Evolutionary conservation across 345 rosid genomes (phyloP).

Genomic region (Brassica nigra): DNA sequence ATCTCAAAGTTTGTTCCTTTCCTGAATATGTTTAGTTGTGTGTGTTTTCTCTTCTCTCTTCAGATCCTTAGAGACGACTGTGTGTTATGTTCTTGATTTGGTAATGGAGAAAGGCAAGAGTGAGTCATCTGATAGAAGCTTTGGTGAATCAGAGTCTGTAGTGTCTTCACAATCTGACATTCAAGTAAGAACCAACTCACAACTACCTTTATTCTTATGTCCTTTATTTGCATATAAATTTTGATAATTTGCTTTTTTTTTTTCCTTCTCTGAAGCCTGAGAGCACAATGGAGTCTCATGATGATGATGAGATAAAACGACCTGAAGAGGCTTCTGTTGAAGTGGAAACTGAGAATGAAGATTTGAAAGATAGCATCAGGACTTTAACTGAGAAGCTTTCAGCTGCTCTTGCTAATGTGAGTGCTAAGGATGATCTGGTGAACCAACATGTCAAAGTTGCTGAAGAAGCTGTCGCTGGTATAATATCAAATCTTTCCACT

Average conservation of each 20-base stretch:
- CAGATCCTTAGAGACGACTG: slow-evolving; percentile 33
- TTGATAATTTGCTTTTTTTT: not conserved
- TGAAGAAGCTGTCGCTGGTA: slow-evolving; percentile 97
- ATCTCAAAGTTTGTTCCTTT: slow-evolving; percentile 28
- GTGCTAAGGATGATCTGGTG: slow-evolving; percentile 86
- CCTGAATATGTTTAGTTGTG: not conserved
- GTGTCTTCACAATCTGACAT: slow-evolving; percentile 69
- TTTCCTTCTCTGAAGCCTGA: slow-evolving; percentile 47
- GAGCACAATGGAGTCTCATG: slow-evolving; percentile 57
- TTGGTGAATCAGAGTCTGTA: slow-evolving; percentile 66
- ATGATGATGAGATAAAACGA: slow-evolving; percentile 46
- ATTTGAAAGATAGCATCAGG: slow-evolving; percentile 51
- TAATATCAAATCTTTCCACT: not conserved
- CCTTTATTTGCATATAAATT: not conserved
- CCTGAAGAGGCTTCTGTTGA: slow-evolving; percentile 56
- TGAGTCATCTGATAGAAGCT: slow-evolving; percentile 73
- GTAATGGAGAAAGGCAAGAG: slow-evolving; percentile 85
- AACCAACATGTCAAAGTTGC: slow-evolving; percentile 95
- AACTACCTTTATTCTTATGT: not conserved
- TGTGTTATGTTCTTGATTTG: slow-evolving; percentile 43
- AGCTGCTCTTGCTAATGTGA: slow-evolving; percentile 75
- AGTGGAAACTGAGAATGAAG: slow-evolving; percentile 46
- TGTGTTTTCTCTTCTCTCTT: slow-evolving; percentile 24
- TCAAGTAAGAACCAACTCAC: slow-evolving; percentile 53
- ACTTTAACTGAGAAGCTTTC: slow-evolving; percentile 70